Evolutionary conservation across 2,329 filamentous ascomycete species (phyloP).

Genomic region (Penicillium fuscoglaucum): DNA sequence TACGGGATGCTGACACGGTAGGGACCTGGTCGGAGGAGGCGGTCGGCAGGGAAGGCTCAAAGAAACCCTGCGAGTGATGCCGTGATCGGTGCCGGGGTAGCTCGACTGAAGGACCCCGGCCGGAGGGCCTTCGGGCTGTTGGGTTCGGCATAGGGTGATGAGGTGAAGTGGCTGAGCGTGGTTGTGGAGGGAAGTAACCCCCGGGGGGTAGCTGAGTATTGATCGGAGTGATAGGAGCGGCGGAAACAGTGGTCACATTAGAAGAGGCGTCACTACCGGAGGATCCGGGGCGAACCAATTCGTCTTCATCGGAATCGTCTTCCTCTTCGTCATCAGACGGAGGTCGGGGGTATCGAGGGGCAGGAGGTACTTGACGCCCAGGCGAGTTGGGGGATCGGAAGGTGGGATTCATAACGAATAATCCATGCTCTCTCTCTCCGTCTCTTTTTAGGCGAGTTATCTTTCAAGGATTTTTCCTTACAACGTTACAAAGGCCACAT

Average conservation of each 20-base stretch:
- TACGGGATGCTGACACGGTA: conserved; percentile 59
- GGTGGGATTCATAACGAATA: conserved; percentile 22
- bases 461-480: background rate
- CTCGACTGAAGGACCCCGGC: conserved; percentile 39
- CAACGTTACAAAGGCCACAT: conserved; percentile 9
- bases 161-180: conserved; percentile 34
- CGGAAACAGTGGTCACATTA: conserved; percentile 46
- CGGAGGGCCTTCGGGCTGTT: conserved; percentile 40
- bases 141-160: conserved; percentile 43
- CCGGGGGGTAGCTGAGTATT: conserved; percentile 26
- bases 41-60: conserved; percentile 64
- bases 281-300: conserved; percentile 41
- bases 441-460: background rate
- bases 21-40: conserved; percentile 49
- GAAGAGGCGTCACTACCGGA: conserved; percentile 52
- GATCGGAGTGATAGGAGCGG: conserved; percentile 42
- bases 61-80: conserved; percentile 66
- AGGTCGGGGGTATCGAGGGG: conserved; percentile 18
- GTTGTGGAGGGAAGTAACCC: conserved; percentile 25
- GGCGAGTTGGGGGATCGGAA: conserved; percentile 19
- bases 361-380: conserved; percentile 20
- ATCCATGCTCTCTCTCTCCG: conserved; percentile 14
- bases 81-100: conserved; percentile 46
- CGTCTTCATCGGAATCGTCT: conserved; percentile 34
- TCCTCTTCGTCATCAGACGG: conserved; percentile 25